Evolutionary conservation across 2,329 filamentous ascomycete genomes (phyloP), one percentile per base, ranked within the genome.

Genomic region (Fusarium sp.): DNA sequence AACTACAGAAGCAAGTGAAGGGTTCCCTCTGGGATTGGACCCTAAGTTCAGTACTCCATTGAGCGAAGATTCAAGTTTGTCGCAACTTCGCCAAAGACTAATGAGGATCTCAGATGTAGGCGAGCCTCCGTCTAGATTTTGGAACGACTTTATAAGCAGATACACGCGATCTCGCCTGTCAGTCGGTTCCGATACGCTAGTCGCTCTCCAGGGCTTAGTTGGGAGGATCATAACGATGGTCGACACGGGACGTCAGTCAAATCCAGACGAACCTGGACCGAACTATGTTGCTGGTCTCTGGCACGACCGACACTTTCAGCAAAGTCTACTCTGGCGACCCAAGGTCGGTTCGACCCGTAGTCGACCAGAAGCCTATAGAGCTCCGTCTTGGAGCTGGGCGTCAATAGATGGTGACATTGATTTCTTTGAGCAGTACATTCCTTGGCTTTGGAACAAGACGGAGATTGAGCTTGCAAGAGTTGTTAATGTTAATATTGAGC

Each of bases 301-400:
- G 58, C 22, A 25, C 0, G 58, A 60, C 29, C n/a, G 2, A 0
- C 41, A 10, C 24, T 60, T 61, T 4, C 58, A 29, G 10, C 58
- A 46, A 8, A 61, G 44, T 13, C 27, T 61, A 11, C 6, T 61
- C 0, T 61, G 58, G 58, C 58, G 58, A 9, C 44, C 34, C 0
- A 58, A 30, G 5, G 1, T 2, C 0, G 27, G 44, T 3, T 20
- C 34, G 4, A 5, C 55, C 0, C 44, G 16, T 0, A 15, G 1
- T 0, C 22, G 55, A 0, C 55, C 44, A 34, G n/a, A 29, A 2
- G 8, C 2, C 1, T 61, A 61, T 18, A 34, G 55, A 5, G 55
- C 58, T 12, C 58, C 58, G 0, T 61, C 58, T 0, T 61, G 58
- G 58, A 61, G 58, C 1, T 61, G 58, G 58, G 58, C 55, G 2